phyloP scores from a whole-genome alignment of 192 early-diverging fungal genomes.

The Backusella luteola region DNA sequence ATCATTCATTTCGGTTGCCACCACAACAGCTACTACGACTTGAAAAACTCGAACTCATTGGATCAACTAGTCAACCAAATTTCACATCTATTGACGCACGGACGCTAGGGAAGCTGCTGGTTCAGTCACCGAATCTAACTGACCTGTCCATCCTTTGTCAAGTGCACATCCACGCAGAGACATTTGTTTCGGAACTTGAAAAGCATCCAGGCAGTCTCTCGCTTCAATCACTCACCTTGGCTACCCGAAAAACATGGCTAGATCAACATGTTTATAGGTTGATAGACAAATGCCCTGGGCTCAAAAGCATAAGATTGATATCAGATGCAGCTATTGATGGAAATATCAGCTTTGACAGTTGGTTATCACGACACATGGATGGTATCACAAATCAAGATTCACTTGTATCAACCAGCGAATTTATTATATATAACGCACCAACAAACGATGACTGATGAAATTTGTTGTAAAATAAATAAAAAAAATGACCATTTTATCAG shows the following conservation, averaged over 20 bases:
- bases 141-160: neutral
- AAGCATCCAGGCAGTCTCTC: neutral
- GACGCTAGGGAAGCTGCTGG: neutral
- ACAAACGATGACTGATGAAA: neutral
- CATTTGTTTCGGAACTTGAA: slow-evolving; percentile 10
- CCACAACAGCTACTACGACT: neutral
- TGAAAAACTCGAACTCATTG: neutral
- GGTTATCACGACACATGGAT: neutral
- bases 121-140: slow-evolving; percentile 1
- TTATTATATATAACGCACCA: neutral
- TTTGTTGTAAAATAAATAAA: neutral
- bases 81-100: slow-evolving; percentile 9
- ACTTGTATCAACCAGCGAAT: neutral
- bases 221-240: neutral
- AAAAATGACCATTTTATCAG: neutral
- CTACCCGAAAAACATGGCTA: slow-evolving; percentile 6
- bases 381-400: neutral
- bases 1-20: slow-evolving; percentile 3
- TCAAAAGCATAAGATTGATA: neutral
- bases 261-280: neutral
- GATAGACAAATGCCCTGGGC: neutral
- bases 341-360: neutral
- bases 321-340: neutral
- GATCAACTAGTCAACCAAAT: neutral
- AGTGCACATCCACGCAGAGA: slow-evolving; percentile 6